Evolutionary conservation across 148 eudicot genomes (phyloP), one percentile per base, ranked within the genome.

Genomic region (Rhododendron ovatum): DNA sequence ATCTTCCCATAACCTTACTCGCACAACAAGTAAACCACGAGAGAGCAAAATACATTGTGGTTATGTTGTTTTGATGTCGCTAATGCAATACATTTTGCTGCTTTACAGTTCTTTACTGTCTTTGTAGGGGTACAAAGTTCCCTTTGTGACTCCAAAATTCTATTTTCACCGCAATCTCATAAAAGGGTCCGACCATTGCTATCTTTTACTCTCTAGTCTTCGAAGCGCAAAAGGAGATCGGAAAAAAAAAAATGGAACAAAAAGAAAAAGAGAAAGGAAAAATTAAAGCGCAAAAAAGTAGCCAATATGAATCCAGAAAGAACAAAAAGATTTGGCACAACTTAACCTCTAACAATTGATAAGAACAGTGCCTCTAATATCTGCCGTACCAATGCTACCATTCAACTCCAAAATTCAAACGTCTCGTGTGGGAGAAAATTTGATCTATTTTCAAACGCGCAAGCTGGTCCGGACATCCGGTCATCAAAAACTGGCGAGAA

Each of bases 51-150:
- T 55, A 28, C 78, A 83, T 26, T 83, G 67, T 67, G 53, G 13
- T 24, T 65, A 10, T 9, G 35, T 69, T 45, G n/a, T 13, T 50
- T n/a, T 43, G 14, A n/a, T 61, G 37, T 47, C 53, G 14, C 30
- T 67, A 47, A 20, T 17, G 33, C 48, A 47, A 26, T 17, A 24
- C 37, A 83, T 47, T 41, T 45, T 14, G 20, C 9, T 17, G 77
- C 69, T 83, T 24, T 83, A 45, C 50, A 61, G 7, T 82, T 82
- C 74, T 65, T 67, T 65, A 83, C 55, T 37, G 15, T 82, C 84
- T 83, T 67, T 43, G 76, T 47, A 30, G 45, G 85, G 77, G 50
- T 17, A 30, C 85, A 67, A 71, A 71, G 85, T 83, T 26, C 3
- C 71, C 71, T 63, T 63, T 47, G 26, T 83, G 57, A 50, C 71